A percentile compares a stretch with the other conserved stretches of the same genome.
These are phyloP conservation scores for Mycena rosella DNA, from an alignment of 768 basidiomycete species.

Conservation along the genomic window DNA sequence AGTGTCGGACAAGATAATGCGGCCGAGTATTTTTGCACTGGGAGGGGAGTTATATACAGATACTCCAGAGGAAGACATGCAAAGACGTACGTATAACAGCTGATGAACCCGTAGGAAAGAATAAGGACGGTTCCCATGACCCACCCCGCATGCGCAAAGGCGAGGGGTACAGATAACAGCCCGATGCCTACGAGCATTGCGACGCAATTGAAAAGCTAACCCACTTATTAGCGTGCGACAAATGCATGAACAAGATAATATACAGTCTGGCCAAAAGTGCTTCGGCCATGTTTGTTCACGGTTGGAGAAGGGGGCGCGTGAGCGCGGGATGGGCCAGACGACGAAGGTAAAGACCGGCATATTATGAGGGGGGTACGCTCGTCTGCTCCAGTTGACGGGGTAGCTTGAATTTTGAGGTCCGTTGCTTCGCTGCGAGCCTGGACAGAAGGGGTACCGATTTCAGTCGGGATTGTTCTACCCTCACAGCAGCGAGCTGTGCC, in stretches of 20 bases:
- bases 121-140: slow-evolving; percentile 80
- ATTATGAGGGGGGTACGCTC: slow-evolving; percentile 23
- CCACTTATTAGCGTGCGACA: slow-evolving; percentile 14
- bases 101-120: slow-evolving; percentile 80
- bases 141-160: slow-evolving; percentile 95
- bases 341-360: background rate
- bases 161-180: slow-evolving; percentile 90
- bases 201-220: slow-evolving; percentile 88
- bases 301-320: slow-evolving; percentile 40
- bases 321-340: background rate
- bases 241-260: background rate
- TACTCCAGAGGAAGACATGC: background rate
- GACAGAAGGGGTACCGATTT: background rate
- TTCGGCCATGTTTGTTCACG: slow-evolving; percentile 61
- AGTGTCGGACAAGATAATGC: slow-evolving; percentile 77
- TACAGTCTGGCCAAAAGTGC: slow-evolving; percentile 82
- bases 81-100: slow-evolving; percentile 85
- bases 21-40: slow-evolving; percentile 90
- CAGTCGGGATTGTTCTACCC: too few relatives aligned
- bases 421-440: background rate
- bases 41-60: slow-evolving; percentile 25
- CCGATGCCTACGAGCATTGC: slow-evolving; percentile 91
- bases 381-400: background rate
- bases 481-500: background rate
- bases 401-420: background rate